Base-by-base conservation (phyloP, 2,329 filamentous ascomycete genomes). In the Pestalotiopsis sp. region DNA sequence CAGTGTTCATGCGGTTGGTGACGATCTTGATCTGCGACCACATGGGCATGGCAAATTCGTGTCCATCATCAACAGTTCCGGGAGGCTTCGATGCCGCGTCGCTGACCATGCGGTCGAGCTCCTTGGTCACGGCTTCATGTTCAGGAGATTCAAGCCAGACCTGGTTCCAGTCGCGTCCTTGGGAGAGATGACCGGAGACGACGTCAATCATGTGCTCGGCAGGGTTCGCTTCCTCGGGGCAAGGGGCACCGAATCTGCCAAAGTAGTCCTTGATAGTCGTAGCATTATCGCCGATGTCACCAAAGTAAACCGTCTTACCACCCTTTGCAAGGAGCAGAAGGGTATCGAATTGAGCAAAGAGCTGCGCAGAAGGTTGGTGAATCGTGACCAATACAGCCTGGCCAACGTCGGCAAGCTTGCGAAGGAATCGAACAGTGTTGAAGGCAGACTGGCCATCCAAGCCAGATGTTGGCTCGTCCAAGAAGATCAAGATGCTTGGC, bases 201-300 rank as follows among this genome's bases (percentile, higher is more conserved):
- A 86, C 84, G 64, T 87, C 84, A 66, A 94, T 87, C 89, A 94
- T 93, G 82, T 90, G 92, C 77, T 94, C 92, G 0, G 92, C 92
- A 1, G 91, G 91, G 73, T 94, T 94, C 20, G 87, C 88, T 0
- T 88, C 86, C 0, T 82, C 71, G 0, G 87, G 85, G 70, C 91
- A 92, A 1, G 86, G 84, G 0, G 88, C 90, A 4, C 91, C 92
- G 69, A 92, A 86, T 23, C 83, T 81, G 57, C 87, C 87, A 75
- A 96, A 95, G 78, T 92, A 92, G 27, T 81, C 82, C 58, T 84
- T 85, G 67, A 92, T 77, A 0, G 83, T 87, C 4, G 78, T 79
- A 0, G 86, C 88, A 39, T 86, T 82, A 0, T 86, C 79, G 4
- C 90, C 89, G 66, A 91, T 88, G 0, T 90, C 88, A 12, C 91